Evolutionary conservation across 768 basidiomycete species (phyloP).

Genomic region (Rhizopogon salebrosus): DNA sequence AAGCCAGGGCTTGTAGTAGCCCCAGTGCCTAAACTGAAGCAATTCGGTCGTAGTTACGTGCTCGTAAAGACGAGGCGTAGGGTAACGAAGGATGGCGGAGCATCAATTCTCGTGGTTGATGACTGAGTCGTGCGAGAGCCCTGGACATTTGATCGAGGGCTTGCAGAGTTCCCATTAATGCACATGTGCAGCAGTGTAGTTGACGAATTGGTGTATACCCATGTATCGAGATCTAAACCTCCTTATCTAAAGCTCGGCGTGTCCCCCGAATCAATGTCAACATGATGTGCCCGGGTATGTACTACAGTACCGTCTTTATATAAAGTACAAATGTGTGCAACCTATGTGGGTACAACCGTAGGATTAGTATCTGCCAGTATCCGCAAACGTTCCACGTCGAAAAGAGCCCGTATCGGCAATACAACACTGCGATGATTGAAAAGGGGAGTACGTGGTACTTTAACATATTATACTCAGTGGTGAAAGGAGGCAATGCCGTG

Average conservation of each 20-base stretch:
- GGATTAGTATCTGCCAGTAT: not conserved
- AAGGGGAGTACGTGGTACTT: not conserved
- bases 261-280: not conserved
- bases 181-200: not conserved
- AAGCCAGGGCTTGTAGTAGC: not conserved
- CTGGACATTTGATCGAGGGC: not conserved
- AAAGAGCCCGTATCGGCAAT: no score
- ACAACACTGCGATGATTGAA: not conserved
- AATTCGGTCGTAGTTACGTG: slow-evolving; percentile 55
- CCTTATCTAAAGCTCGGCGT: not conserved
- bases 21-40: slow-evolving; percentile 30
- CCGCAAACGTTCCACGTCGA: not conserved
- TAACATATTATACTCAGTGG: not conserved
- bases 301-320: not conserved
- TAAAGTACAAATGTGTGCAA: not conserved
- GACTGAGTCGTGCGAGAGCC: slow-evolving; percentile 2
- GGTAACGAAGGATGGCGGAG: slow-evolving; percentile 61
- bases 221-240: not conserved
- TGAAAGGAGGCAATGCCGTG: not conserved
- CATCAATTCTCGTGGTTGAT: slow-evolving; percentile 42
- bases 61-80: slow-evolving; percentile 57
- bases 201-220: not conserved
- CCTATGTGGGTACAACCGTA: not conserved
- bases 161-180: not conserved
- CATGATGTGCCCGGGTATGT: not conserved